A percentile compares a stretch with the other conserved stretches of the same genome.
Evolutionary conservation across 2,329 filamentous ascomycete species (phyloP).

Genomic region (Fragosphaeria purpurea): DNA sequence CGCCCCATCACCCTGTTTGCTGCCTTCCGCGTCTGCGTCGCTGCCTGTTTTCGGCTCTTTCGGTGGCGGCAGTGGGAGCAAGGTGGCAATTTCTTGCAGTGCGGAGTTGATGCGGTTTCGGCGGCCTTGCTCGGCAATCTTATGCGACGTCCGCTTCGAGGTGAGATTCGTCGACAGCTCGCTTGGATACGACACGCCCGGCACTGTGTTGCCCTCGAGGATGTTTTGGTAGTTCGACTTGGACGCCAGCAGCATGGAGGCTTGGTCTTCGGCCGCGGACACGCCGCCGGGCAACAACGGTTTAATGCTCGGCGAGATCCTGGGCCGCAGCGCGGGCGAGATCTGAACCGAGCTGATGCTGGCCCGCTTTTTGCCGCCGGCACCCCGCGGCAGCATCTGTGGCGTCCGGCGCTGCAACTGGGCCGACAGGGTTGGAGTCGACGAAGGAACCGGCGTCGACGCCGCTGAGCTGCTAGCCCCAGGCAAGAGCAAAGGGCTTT

Average conservation of each 20-base stretch:
- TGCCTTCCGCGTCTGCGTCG: constrained; percentile 23
- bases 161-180: constrained; percentile 88
- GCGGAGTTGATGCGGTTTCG: constrained; percentile 93
- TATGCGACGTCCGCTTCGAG: constrained; percentile 94
- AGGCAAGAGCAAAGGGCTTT: constrained; percentile 55
- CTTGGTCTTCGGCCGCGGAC: constrained; percentile 46
- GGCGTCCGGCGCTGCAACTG: constrained; percentile 38
- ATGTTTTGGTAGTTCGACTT: constrained; percentile 99
- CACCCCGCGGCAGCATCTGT: constrained; percentile 42
- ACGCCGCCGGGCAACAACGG: constrained; percentile 60
- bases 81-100: constrained; percentile 76
- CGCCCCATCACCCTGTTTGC: constrained; percentile 23
- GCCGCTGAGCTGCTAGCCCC: constrained; percentile 29
- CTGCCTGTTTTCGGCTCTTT: constrained; percentile 20
- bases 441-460: neutral
- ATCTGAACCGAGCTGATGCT: constrained; percentile 65
- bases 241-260: constrained; percentile 70
- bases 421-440: constrained; percentile 20
- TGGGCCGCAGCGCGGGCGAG: constrained; percentile 77
- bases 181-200: constrained; percentile 82
- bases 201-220: constrained; percentile 81
- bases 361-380: constrained; percentile 54
- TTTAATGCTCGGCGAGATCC: constrained; percentile 90
- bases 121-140: constrained; percentile 92
- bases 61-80: constrained; percentile 50